Evolutionary conservation across 2,329 filamentous ascomycete genomes (phyloP).

Genomic region (Hymenoscyphus fraxineus): DNA sequence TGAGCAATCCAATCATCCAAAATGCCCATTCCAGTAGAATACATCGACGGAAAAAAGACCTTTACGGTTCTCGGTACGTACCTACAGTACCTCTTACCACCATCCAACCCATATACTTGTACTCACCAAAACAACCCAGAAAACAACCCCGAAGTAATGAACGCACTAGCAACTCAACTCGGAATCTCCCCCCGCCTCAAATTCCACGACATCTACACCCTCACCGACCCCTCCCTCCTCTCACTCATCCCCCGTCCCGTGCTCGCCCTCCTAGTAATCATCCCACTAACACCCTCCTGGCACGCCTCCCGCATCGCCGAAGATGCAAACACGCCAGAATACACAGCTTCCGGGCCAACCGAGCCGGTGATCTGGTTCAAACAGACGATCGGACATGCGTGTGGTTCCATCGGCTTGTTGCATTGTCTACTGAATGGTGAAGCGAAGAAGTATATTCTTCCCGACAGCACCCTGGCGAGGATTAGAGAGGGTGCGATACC

Average conservation of each 20-base stretch:
- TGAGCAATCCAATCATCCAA: not conserved
- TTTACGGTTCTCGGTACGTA: slow-evolving; percentile 26
- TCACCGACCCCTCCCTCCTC: slow-evolving; percentile 82
- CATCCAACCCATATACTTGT: not conserved
- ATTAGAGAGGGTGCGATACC: slow-evolving; percentile 69
- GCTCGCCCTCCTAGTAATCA: slow-evolving; percentile 86
- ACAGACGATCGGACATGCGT: slow-evolving; percentile 93
- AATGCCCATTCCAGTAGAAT: slow-evolving; percentile 23
- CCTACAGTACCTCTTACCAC: not conserved
- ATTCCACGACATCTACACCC: slow-evolving; percentile 90
- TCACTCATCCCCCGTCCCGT: slow-evolving; percentile 87
- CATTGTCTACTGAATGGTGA: slow-evolving; percentile 80
- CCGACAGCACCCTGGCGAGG: slow-evolving; percentile 46
- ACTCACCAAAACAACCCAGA: slow-evolving; percentile 39
- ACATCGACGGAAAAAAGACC: slow-evolving; percentile 25
- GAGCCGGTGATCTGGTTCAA: slow-evolving; percentile 91
- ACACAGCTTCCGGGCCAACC: slow-evolving; percentile 66
- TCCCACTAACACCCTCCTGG: slow-evolving; percentile 78
- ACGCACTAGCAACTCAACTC: slow-evolving; percentile 73
- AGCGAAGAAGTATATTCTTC: slow-evolving; percentile 71
- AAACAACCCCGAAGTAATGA: slow-evolving; percentile 88
- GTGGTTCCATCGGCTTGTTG: slow-evolving; percentile 83
- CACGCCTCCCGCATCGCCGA: slow-evolving; percentile 73
- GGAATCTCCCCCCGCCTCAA: slow-evolving; percentile 72
- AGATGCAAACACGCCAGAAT: slow-evolving; percentile 61